Conservation (phyloP, 2,329 filamentous ascomycete species). For the Aphanocladium album region DNA sequence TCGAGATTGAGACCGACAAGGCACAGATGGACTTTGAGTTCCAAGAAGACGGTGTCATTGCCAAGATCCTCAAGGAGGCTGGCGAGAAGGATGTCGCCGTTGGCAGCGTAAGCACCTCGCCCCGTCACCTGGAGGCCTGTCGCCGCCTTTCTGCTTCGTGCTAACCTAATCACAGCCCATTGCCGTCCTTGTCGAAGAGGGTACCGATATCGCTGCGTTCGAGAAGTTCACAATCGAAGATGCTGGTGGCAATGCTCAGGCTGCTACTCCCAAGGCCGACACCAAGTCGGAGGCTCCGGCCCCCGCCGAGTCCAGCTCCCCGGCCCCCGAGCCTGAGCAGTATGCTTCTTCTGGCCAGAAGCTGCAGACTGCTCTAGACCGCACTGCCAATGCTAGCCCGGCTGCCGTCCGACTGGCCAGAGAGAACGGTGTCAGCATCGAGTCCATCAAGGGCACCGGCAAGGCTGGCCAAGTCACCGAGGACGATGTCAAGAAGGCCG, state of each 20-base stretch:
- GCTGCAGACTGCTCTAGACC: conserved; percentile 78
- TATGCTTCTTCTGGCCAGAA: conserved; percentile 68
- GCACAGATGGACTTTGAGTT: conserved; percentile 99
- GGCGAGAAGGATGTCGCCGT: conserved; percentile 93
- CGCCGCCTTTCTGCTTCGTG: background rate
- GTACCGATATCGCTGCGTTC: conserved; percentile 79
- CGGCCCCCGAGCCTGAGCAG: conserved; percentile 57
- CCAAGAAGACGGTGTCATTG: conserved; percentile 93
- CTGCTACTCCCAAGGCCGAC: conserved; percentile 62
- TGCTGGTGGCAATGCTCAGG: conserved; percentile 72
- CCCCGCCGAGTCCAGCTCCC: conserved; percentile 44
- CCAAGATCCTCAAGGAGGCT: conserved; percentile 87
- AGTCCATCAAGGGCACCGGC: conserved; percentile 79
- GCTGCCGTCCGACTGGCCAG: conserved; percentile 77
- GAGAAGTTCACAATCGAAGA: conserved; percentile 83
- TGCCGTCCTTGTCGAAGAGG: conserved; percentile 90
- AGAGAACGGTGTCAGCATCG: conserved; percentile 75
- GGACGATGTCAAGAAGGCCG: conserved; percentile 85
- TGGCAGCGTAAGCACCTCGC: conserved; percentile 68
- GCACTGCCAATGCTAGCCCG: conserved; percentile 67
- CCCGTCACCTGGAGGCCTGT: background rate
- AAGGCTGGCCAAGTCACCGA: conserved; percentile 83
- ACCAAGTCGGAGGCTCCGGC: conserved; percentile 57
- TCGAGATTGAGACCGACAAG: conserved; percentile 99
- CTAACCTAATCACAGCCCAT: conserved; percentile 63